Evolutionary conservation across 2,329 filamentous ascomycete genomes (phyloP).

Genomic region (Raffaelea albimanens): DNA sequence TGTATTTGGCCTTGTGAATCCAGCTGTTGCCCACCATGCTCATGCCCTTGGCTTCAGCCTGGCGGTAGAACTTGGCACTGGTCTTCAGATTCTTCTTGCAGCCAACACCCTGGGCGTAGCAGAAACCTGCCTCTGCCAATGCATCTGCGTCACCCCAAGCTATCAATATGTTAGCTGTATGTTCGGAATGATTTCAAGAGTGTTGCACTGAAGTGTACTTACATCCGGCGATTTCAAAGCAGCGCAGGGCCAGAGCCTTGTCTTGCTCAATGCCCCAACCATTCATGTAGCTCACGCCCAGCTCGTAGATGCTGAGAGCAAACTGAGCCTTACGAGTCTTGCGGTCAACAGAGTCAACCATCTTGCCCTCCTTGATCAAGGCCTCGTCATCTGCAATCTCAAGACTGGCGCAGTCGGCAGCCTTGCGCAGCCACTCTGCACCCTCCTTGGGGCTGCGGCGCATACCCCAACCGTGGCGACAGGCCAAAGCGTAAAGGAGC

Average conservation of each 20-base stretch:
- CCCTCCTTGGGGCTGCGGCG: constrained; percentile 82
- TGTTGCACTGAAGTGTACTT: constrained; percentile 14
- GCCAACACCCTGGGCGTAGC: constrained; percentile 86
- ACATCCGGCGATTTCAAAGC: constrained; percentile 92
- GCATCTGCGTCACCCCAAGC: constrained; percentile 94
- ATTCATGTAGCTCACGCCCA: constrained; percentile 95
- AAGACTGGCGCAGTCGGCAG: constrained; percentile 71
- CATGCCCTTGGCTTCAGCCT: constrained; percentile 87
- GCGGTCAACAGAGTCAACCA: constrained; percentile 56
- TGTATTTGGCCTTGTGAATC: constrained; percentile 96
- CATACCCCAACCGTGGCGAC: constrained; percentile 97
- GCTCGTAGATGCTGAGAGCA: constrained; percentile 88
- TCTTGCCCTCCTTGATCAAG: constrained; percentile 49
- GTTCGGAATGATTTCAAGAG: too few species aligned
- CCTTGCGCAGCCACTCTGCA: constrained; percentile 84
- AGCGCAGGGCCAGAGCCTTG: constrained; percentile 75
- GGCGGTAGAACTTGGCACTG: constrained; percentile 80
- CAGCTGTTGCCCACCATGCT: constrained; percentile 98
- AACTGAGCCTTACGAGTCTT: constrained; percentile 88
- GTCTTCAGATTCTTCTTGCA: constrained; percentile 96
- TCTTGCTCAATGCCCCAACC: constrained; percentile 97
- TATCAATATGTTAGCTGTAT: constrained; percentile 18
- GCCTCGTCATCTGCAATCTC: constrained; percentile 80
- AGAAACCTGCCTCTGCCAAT: constrained; percentile 88
- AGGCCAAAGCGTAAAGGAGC: constrained; percentile 91